Evolutionary conservation across 2,329 filamentous ascomycete species (phyloP).

Genomic region (Lasiodiplodia citricola): DNA sequence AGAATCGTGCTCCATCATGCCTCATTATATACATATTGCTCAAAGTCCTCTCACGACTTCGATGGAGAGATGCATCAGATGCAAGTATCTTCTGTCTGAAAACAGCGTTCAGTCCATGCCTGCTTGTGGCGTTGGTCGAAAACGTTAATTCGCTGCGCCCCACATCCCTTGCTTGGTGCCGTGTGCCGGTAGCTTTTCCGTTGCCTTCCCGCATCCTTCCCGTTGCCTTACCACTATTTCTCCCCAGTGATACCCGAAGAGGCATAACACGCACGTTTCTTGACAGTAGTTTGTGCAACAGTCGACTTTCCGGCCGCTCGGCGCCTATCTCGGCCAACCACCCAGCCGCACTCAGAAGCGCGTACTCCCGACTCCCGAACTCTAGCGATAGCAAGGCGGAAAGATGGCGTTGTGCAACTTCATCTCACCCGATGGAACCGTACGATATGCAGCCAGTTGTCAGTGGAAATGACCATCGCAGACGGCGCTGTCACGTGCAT

Average conservation of each 20-base stretch:
- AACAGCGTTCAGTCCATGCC: background rate
- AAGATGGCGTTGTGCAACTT: no score
- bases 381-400: no score
- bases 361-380: background rate
- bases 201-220: background rate
- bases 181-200: background rate
- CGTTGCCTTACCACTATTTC: background rate
- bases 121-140: background rate
- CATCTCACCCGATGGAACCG: no score
- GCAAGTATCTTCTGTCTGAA: background rate
- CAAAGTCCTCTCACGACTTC: background rate
- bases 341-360: background rate
- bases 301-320: background rate
- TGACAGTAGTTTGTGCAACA: background rate
- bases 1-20: background rate
- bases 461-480: no score
- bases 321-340: background rate
- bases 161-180: background rate
- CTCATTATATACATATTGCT: background rate
- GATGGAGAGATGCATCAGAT: background rate
- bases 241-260: no score
- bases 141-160: background rate
- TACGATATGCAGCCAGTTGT: no score
- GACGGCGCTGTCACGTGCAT: no score
- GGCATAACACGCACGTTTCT: background rate